Evolutionary conservation across 257 asterid species (phyloP).

Genomic region (Plantago ovata): DNA sequence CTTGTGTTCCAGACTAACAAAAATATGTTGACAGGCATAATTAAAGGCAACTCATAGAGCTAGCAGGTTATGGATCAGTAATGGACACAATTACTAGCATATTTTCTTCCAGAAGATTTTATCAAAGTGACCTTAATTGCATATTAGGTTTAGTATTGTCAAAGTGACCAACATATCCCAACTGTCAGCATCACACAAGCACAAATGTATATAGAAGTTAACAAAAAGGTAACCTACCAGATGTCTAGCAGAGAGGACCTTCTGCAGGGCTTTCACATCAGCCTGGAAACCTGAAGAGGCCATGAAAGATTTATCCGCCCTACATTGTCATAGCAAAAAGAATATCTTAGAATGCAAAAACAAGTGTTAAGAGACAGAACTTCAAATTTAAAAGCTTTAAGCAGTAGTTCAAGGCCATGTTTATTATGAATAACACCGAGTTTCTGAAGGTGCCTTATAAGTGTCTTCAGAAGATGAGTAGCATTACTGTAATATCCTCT

Average conservation of each 20-base stretch:
- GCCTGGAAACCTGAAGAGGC: conserved; percentile 99
- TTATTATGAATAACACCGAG: too few relatives aligned
- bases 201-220: background rate
- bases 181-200: background rate
- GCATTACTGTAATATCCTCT: too few relatives aligned
- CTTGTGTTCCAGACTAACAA: too few relatives aligned
- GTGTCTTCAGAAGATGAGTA: too few relatives aligned
- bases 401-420: background rate
- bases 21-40: too few relatives aligned
- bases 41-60: too few relatives aligned
- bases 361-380: conserved; percentile 1
- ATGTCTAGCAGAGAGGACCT: conserved; percentile 57
- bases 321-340: conserved; percentile 26
- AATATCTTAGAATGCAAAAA: conserved; percentile 5
- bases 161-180: background rate
- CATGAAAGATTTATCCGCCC: conserved; percentile 86
- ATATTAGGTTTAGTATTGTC: background rate
- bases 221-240: too few relatives aligned
- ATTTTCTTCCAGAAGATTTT: too few relatives aligned
- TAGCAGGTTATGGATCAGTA: too few relatives aligned
- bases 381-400: background rate
- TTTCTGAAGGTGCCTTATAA: too few relatives aligned
- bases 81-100: too few relatives aligned
- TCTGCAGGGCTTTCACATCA: conserved; percentile 94
- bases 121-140: too few relatives aligned